These are phyloP conservation scores for Phytopythium kandeliae DNA, from an alignment of 352 stramenopile genomes.

Conservation along the genomic window DNA sequence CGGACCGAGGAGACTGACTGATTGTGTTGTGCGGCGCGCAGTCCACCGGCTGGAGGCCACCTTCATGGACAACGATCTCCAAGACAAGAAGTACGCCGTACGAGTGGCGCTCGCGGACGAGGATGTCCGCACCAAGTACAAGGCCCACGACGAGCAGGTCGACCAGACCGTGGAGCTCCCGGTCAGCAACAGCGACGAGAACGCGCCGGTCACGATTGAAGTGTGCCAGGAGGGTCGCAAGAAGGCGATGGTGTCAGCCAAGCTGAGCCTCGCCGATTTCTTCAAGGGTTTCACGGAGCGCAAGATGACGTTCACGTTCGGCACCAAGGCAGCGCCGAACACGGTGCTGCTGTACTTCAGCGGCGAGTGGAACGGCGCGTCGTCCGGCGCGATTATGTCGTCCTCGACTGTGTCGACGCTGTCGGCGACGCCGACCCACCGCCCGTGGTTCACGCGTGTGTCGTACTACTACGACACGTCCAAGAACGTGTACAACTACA, in stretches of 20 bases:
- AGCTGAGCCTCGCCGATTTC: conserved; percentile 25
- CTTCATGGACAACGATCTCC: conserved; percentile 15
- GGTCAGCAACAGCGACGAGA: conserved; percentile 20
- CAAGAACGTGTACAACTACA: conserved; percentile 81
- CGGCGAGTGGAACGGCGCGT: conserved; percentile 17
- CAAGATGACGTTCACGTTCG: conserved; percentile 40
- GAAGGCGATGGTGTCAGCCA: conserved; percentile 34
- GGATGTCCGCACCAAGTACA: conserved; percentile 18
- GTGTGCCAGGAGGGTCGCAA: conserved; percentile 32
- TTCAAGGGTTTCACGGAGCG: conserved; percentile 15
- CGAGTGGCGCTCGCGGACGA: conserved; percentile 17
- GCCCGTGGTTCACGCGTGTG: conserved; percentile 62
- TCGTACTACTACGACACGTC: conserved; percentile 80
- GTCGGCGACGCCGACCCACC: conserved; percentile 18
- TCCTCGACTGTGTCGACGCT: not conserved
- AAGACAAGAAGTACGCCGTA: conserved; percentile 19
- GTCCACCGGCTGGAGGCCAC: conserved; percentile 24
- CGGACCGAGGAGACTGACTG: no score
- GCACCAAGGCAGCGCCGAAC: conserved; percentile 17
- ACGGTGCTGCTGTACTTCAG: conserved; percentile 22
- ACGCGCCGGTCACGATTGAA: conserved; percentile 34
- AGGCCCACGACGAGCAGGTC: conserved; percentile 15
- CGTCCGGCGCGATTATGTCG: conserved; percentile 4
- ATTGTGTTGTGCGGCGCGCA: conserved; percentile 9
- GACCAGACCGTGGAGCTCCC: conserved; percentile 42